Evolutionary conservation across 352 stramenopile genomes (phyloP), one percentile per base, ranked within the genome.

Genomic region (Globisporangium spiculum): DNA sequence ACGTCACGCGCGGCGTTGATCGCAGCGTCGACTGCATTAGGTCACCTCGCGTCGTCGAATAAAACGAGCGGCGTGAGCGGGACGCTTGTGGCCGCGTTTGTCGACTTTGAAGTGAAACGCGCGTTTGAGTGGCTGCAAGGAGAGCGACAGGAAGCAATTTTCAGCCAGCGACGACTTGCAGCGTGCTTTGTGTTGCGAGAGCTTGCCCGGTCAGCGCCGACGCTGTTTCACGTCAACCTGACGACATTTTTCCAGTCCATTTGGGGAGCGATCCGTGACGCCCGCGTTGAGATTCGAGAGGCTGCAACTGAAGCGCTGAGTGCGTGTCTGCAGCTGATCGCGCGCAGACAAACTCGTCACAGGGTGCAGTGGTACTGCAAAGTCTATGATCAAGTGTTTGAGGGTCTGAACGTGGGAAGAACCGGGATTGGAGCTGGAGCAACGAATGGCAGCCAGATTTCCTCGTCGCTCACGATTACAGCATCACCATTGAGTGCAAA

Each of bases 221-320:
- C 90, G 60, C 77, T 97, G 4, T 97, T 98, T 70, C 92, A 97
- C 71, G 85, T 94, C 44, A 94, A 97, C 65, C 76, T 97, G 50
- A 92, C 85, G n/a, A 93, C 89, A 16, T 97, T 98, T 69, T 97
- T 98, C 62, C 90, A 97, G 74, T 91, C 81, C n/a, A 97, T 97
- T 68, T 96, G 90, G 90, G 82, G 84, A 18, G 87, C 89, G 0
- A 81, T 97, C 26, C 76, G 89, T 46, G 91, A 97, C 41, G 46
- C 68, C 5, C 72, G 79, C 46, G 82, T 92, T 5, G 88, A 94
- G 67, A 96, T 97, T 55, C 79, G 90, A 64, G 80, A 96, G 65
- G 90, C 90, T 0, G 88, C 90, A 8, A 93, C 86, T 0, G 80
- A 91, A 46, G 90, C 93, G 3, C 66, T 98, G n/a, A 84, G 83